Conservation (phyloP, 768 basidiomycete genomes). For the Collybia nuda region DNA sequence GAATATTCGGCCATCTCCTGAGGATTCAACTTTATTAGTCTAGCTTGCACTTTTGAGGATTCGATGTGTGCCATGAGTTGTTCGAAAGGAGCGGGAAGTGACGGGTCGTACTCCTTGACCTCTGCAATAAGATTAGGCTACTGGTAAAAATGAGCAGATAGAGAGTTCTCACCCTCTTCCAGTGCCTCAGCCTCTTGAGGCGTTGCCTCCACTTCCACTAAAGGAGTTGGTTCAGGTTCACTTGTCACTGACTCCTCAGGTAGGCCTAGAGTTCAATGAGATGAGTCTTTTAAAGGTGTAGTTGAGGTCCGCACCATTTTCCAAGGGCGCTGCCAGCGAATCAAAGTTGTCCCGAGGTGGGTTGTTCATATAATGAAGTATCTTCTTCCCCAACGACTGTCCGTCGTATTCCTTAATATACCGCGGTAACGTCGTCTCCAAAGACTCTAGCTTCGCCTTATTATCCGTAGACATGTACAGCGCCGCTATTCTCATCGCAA, state of each 20-base stretch:
- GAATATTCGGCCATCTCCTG: slow-evolving; percentile 1
- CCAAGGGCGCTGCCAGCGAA: slow-evolving; percentile 1
- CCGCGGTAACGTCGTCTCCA: slow-evolving; percentile 3
- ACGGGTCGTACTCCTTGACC: not conserved
- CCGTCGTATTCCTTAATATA: slow-evolving; percentile 1
- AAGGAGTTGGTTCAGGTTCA: not conserved
- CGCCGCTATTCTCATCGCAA: slow-evolving; percentile 18
- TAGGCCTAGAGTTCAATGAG: not conserved
- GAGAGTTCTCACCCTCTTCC: no score
- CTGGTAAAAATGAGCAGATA: no score
- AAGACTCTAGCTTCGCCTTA: not conserved
- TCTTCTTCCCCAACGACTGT: slow-evolving; percentile 4
- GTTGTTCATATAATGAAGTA: slow-evolving; percentile 8
- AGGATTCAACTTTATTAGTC: not conserved
- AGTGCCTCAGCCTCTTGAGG: no score
- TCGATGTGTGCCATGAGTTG: slow-evolving; percentile 4
- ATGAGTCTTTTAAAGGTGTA: not conserved
- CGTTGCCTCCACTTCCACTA: not conserved
- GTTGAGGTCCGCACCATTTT: not conserved
- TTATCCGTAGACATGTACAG: slow-evolving; percentile 13
- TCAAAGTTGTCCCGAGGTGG: slow-evolving; percentile 13
- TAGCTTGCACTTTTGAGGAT: not conserved
- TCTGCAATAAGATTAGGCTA: not conserved
- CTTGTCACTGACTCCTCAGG: not conserved
- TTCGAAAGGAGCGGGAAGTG: slow-evolving; percentile 1